Evolutionary conservation across 306 rosid genomes (phyloP), one percentile per base, ranked within the genome.

Genomic region (Cucumis sativus): DNA sequence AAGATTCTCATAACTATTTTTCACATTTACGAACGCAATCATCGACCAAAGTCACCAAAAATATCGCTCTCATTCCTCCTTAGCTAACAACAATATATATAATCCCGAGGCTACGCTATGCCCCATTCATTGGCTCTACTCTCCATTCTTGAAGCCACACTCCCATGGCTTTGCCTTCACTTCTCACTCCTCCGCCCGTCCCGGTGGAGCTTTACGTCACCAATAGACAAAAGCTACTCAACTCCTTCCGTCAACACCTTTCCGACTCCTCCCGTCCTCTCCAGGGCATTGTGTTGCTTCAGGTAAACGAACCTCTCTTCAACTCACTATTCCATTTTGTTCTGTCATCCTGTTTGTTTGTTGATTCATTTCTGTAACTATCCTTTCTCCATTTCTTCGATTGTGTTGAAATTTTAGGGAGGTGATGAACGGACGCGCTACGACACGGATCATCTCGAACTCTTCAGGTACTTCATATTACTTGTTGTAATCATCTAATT

Each of bases 401-500:
- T 52, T 25, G 80, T 37, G 74, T 5, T 4, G 21, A 20, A 17
- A 21, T 84, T 35, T 10, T 78, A 93, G 92, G 98, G 97, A 21
- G 98, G 97, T 77, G 90, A 91, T 21, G 97, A 91, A 80, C 82
- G 89, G 80, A 84, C 85, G n/a, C 98, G 96, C 74, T 79, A 90
- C 84, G 98, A 91, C 81, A 91, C 98, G 20, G 98, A 93, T 13
- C 98, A 90, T 86, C 8, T 80, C 56, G 97, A 93, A 74, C 92
- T 91, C 83, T 93, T 93, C 91, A 84, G 97, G 98, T 89, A n/a
- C 71, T 63, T 28, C 20, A 54, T 74, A 40, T 13, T 30, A 12
- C n/a, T 13, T 8, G 12, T 13, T 8, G 12, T 67, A 23, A 33
- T 30, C 18, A 5, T 8, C 6, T 6, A 11, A 47, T 67, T 41